Evolutionary conservation across 257 asterid genomes (phyloP).

Genomic region (Orobanche coerulescens): DNA sequence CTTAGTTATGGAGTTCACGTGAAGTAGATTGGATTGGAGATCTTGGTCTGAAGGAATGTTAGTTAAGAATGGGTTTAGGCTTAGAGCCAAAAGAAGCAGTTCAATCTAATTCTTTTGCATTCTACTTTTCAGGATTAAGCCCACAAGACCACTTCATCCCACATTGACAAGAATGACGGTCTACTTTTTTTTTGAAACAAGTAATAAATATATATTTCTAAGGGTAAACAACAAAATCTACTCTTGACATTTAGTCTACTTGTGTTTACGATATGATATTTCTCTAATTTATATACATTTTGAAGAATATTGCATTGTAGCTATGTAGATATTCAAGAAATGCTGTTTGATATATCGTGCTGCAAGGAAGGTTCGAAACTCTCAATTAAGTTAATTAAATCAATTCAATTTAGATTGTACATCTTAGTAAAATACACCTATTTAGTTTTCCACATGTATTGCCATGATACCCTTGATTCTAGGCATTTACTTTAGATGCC

Average conservation of each 20-base stretch:
- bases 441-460: neutral
- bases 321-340: neutral
- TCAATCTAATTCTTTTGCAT: neutral
- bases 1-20: neutral
- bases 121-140: neutral
- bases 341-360: neutral
- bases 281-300: neutral
- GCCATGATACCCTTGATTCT: slow-evolving; percentile 9
- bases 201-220: no score
- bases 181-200: no score
- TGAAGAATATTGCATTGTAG: neutral
- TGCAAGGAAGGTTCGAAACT: neutral
- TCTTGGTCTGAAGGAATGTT: neutral
- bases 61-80: neutral
- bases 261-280: neutral
- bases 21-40: neutral
- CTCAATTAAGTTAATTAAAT: neutral
- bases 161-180: no score
- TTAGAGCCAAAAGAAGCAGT: neutral
- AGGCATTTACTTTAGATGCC: neutral
- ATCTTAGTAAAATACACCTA: neutral
- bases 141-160: no score
- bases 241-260: neutral
- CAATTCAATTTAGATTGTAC: neutral
- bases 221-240: no score